Percentiles rank a stretch among this genome's conserved stretches.
phyloP scores from a whole-genome alignment of 2,329 filamentous ascomycete genomes.

The Ilyonectria destructans region DNA sequence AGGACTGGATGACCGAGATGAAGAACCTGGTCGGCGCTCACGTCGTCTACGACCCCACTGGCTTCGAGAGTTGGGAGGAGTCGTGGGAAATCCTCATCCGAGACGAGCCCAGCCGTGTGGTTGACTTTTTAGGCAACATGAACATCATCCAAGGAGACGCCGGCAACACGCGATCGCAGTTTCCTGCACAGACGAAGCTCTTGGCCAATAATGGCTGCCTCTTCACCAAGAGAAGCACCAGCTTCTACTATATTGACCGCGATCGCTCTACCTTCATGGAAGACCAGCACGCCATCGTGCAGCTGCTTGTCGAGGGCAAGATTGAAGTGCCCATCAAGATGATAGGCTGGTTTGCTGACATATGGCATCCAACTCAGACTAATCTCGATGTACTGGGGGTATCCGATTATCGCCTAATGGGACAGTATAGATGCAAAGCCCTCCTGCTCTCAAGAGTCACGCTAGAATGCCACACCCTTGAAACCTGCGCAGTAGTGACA shows the following conservation, averaged over 20 bases:
- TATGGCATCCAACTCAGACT: no score
- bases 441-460: no score
- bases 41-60: slow-evolving; percentile 65
- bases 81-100: slow-evolving; percentile 61
- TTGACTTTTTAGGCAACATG: slow-evolving; percentile 59
- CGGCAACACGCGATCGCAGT: slow-evolving; percentile 53
- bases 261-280: slow-evolving; percentile 53
- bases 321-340: slow-evolving; percentile 57
- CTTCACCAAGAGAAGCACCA: slow-evolving; percentile 51
- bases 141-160: slow-evolving; percentile 46
- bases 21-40: slow-evolving; percentile 63
- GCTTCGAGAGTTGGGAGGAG: slow-evolving; percentile 67
- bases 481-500: no score
- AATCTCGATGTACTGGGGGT: no score
- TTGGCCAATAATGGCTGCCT: slow-evolving; percentile 50
- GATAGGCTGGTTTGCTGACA: no score
- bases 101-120: slow-evolving; percentile 56
- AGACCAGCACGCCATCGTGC: slow-evolving; percentile 52
- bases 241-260: slow-evolving; percentile 56
- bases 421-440: no score
- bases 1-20: slow-evolving; percentile 65
- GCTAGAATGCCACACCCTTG: no score
- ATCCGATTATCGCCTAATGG: no score
- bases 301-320: slow-evolving; percentile 51
- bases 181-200: slow-evolving; percentile 55